These are phyloP conservation scores for Plasmodium billcollinsi DNA, from an alignment of 169 alveolate species.

Conservation along the genomic window DNA sequence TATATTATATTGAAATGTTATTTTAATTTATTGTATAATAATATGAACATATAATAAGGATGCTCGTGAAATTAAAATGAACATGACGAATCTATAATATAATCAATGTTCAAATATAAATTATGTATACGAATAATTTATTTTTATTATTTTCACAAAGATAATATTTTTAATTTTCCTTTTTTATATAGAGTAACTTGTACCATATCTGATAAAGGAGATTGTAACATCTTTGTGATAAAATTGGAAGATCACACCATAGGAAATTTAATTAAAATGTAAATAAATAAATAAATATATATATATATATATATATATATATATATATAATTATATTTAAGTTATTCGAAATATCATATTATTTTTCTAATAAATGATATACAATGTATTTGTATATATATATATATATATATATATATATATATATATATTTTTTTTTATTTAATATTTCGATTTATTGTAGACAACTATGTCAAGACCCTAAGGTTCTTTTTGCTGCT, in stretches of 20 bases:
- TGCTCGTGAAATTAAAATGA: too few relatives aligned
- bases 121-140: too few relatives aligned
- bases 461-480: conserved; percentile 76
- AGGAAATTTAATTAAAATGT: conserved; percentile 72
- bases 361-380: too few relatives aligned
- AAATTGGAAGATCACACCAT: conserved; percentile 74
- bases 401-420: conserved; percentile 4
- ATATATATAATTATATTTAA: too few relatives aligned
- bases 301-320: background rate
- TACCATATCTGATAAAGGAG: conserved; percentile 71
- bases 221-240: conserved; percentile 66
- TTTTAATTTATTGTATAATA: background rate
- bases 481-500: conserved; percentile 71
- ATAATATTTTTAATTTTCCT: background rate
- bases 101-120: too few relatives aligned
- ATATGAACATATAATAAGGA: too few relatives aligned
- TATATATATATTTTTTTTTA: background rate
- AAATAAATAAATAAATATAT: background rate
- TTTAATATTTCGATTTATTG: background rate
- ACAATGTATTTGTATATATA: too few relatives aligned
- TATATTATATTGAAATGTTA: background rate
- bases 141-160: too few relatives aligned
- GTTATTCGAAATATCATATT: background rate
- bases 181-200: conserved; percentile 59
- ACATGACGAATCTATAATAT: too few relatives aligned